Evolutionary conservation across 345 rosid species (phyloP), one percentile per base, ranked within the genome.

Genomic region (Orychophragmus violaceus): DNA sequence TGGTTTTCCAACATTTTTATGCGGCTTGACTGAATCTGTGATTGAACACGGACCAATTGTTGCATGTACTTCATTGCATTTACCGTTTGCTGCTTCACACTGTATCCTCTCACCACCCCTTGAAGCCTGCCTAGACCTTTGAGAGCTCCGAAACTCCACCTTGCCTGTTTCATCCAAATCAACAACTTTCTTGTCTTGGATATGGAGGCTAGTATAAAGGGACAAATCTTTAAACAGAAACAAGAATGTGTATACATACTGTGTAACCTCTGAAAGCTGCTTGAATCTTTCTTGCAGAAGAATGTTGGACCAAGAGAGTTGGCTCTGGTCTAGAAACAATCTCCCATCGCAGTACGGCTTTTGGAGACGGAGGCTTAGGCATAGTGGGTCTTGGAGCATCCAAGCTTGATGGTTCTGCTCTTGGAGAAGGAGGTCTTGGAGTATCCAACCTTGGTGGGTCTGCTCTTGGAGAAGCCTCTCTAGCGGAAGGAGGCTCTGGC

Each of bases 21-120:
- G 76, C 96, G 85, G 72, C 96, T 84, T 28, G 98, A 88, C 76
- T 87, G 99, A 65, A 95, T 91, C 76, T 91, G 99, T 29, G 94
- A 84, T 65, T 89, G 99, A 68, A 91, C 87, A 14, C 96, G 85
- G 49, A 91, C 99, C 62, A 85, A 33, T 30, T 85, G 87, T 69
- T 95, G 99, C 99, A 95, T 90, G 69, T 83, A 77, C 41, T 95
- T 95, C 87, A 89, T 81, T 49, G 99, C 99, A 66, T 80, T 91
- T 64, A 59, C 39, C 1, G 96, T 91, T 71, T 91, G 99, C 25
- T 95, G 84, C 82, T 83, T 95, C 64, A 86, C 99, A 22, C 76
- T 89, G 74, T 87, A 87, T 53, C 99, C 99, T 79, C 86, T 78
- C 37, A 91, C 81, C 23, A 91, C 94, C 64, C 91, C 94, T 79